phyloP scores from a whole-genome alignment of 164 flowering plant genomes.

The Nymphaea colorata region DNA sequence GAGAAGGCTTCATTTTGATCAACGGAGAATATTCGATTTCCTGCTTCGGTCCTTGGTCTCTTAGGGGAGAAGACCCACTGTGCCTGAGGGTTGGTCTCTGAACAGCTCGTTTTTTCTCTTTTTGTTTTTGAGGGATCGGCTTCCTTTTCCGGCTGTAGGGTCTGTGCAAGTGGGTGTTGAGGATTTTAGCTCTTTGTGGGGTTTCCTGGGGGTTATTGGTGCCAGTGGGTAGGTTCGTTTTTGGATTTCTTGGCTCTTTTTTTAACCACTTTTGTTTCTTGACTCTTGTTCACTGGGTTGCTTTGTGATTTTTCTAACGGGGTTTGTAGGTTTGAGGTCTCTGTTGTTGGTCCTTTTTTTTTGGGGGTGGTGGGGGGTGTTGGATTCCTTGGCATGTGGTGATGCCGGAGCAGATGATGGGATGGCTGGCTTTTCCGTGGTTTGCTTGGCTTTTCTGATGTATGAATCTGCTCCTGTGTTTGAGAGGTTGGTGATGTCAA shows the following conservation, averaged over 20 bases:
- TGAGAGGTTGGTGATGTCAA: neutral
- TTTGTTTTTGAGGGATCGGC: neutral
- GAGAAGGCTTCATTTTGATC: neutral
- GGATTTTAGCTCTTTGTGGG: neutral
- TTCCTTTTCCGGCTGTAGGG: neutral
- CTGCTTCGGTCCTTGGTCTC: neutral
- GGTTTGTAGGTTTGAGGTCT: neutral
- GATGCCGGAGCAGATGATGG: neutral
- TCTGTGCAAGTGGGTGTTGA: neutral
- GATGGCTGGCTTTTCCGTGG: neutral
- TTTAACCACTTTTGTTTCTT: no score
- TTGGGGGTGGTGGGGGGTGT: neutral
- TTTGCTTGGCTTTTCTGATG: neutral
- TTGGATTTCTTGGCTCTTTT: no score
- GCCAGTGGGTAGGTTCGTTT: no score
- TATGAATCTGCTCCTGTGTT: neutral
- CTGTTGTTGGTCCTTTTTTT: neutral
- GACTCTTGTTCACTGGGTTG: neutral
- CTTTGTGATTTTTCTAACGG: neutral
- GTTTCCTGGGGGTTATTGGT: neutral
- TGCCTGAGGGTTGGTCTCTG: neutral
- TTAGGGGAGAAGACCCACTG: neutral
- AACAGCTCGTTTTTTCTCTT: neutral
- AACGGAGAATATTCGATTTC: neutral
- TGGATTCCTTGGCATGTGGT: neutral